A percentile compares a stretch with the other conserved stretches of the same genome.
phyloP scores from a whole-genome alignment of 2,329 filamentous ascomycete species.

The Aspergillus sp. region DNA sequence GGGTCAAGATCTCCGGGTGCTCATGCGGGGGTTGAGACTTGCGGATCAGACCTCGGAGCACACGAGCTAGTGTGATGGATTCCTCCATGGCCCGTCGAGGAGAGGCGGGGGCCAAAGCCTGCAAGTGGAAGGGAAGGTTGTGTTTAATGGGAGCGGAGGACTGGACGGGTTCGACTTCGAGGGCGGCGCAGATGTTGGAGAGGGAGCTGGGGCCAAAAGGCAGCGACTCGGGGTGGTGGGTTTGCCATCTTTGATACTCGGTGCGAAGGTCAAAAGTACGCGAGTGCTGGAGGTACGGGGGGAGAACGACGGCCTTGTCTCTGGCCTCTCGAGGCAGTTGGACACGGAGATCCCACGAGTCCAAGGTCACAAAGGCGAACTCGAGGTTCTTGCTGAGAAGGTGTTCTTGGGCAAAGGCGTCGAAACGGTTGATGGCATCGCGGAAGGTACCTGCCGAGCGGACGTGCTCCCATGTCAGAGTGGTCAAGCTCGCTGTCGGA shows the following conservation, averaged over 20 bases:
- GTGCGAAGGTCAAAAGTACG: slow-evolving; percentile 94
- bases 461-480: slow-evolving; percentile 98
- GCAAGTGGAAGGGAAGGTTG: slow-evolving; percentile 94
- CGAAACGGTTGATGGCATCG: slow-evolving; percentile 92
- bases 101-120: slow-evolving; percentile 90
- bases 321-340: slow-evolving; percentile 96
- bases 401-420: slow-evolving; percentile 88
- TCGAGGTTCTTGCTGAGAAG: slow-evolving; percentile 86
- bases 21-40: slow-evolving; percentile 94
- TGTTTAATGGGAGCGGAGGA: slow-evolving; percentile 98
- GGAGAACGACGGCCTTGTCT: slow-evolving; percentile 95
- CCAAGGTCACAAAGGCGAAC: slow-evolving; percentile 96
- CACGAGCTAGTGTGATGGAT: slow-evolving; percentile 86
- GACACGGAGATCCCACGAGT: slow-evolving; percentile 96
- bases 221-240: slow-evolving; percentile 94
- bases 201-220: slow-evolving; percentile 94
- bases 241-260: slow-evolving; percentile 98
- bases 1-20: slow-evolving; percentile 88
- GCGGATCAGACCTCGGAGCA: slow-evolving; percentile 85
- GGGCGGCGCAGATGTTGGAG: slow-evolving; percentile 94
- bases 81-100: slow-evolving; percentile 97
- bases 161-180: slow-evolving; percentile 96
- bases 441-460: slow-evolving; percentile 95
- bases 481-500: slow-evolving; percentile 81
- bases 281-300: slow-evolving; percentile 95